These are phyloP conservation scores for Luffa acutangula DNA, from an alignment of 306 rosid species.

Conservation along the genomic window DNA sequence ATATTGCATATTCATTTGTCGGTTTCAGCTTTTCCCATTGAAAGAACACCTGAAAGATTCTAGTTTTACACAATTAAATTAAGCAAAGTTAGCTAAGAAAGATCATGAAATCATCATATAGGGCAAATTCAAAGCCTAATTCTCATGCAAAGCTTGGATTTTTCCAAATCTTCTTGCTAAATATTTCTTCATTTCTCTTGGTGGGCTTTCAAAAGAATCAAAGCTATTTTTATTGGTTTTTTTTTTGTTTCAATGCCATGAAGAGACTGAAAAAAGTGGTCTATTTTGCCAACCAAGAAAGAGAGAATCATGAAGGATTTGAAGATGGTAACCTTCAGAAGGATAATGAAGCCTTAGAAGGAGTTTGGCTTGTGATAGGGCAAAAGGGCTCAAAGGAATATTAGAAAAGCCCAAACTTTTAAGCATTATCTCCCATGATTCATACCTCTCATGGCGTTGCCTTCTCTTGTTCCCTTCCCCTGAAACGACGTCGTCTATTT, in stretches of 20 bases:
- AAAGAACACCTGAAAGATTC: constrained; percentile 2
- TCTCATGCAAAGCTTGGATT: too few relatives aligned
- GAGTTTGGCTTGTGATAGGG: constrained; percentile 45
- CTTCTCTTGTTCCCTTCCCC: constrained; percentile 12
- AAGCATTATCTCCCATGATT: constrained; percentile 34
- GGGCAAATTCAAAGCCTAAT: not conserved
- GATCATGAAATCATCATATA: not conserved
- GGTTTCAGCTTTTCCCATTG: not conserved
- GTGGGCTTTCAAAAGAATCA: not conserved
- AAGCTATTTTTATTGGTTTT: not conserved
- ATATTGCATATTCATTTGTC: constrained; percentile 4
- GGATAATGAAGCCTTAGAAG: constrained; percentile 50
- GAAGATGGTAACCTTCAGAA: constrained; percentile 42
- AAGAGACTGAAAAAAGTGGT: constrained; percentile 44
- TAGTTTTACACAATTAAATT: not conserved
- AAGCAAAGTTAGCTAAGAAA: not conserved
- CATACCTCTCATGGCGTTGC: constrained; percentile 24
- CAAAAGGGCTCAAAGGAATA: constrained; percentile 39
- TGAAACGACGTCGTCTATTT: constrained; percentile 28
- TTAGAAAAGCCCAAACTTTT: constrained; percentile 29
- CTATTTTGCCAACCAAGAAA: constrained; percentile 43
- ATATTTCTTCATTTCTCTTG: not conserved
- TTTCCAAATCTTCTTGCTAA: too few relatives aligned
- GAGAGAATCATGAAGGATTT: constrained; percentile 24
- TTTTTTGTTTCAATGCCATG: constrained; percentile 23